phyloP scores from a whole-genome alignment of 164 flowering plant genomes.

The Euptelea pleiosperma region DNA sequence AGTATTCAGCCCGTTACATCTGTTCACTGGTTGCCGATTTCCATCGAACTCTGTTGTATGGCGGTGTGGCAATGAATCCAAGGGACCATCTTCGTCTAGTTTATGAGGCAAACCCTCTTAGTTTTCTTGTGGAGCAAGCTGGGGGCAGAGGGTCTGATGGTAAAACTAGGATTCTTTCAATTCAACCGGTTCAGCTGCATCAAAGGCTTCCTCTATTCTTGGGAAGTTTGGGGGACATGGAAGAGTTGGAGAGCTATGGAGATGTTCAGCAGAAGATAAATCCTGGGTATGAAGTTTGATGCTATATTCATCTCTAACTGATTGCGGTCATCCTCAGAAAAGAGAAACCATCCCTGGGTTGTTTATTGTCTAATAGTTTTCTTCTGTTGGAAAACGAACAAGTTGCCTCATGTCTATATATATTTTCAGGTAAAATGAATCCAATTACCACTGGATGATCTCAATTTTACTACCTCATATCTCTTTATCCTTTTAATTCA shows the following conservation, averaged over 20 bases:
- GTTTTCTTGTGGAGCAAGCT: constrained; percentile 89
- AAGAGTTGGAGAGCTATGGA: constrained; percentile 85
- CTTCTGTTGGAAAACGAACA: neutral
- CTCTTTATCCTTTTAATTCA: too few relatives aligned
- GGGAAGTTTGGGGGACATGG: constrained; percentile 82
- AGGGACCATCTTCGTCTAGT: constrained; percentile 91
- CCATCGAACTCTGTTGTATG: constrained; percentile 84
- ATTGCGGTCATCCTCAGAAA: neutral
- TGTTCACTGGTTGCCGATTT: constrained; percentile 96
- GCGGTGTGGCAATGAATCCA: constrained; percentile 96
- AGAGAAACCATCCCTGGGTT: neutral
- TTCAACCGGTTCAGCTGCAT: constrained; percentile 81
- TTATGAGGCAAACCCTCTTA: constrained; percentile 92
- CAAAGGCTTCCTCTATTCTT: constrained; percentile 90
- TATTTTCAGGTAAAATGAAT: neutral
- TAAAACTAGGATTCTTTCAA: constrained; percentile 65
- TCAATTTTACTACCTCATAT: neutral
- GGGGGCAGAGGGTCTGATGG: constrained; percentile 96
- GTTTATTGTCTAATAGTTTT: neutral
- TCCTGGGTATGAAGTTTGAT: constrained; percentile 88
- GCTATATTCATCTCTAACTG: neutral
- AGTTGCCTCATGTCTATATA: neutral
- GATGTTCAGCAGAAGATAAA: constrained; percentile 90
- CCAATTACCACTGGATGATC: neutral
- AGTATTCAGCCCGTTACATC: constrained; percentile 94